These are phyloP conservation scores for Cocos nucifera DNA, from an alignment of 176 grass and related monocot species.

Conservation along the genomic window DNA sequence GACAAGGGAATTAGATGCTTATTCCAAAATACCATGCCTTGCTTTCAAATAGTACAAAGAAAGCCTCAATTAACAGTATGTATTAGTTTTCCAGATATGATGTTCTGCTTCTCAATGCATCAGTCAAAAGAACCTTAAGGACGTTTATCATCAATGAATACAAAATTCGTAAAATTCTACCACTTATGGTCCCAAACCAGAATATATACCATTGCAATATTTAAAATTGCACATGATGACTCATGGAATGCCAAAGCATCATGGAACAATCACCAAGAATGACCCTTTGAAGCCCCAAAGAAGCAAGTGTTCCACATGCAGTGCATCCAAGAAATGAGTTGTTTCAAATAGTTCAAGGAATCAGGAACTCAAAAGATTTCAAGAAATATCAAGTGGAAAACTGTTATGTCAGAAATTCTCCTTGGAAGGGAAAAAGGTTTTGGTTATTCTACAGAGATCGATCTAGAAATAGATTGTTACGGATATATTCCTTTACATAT, in stretches of 20 bases:
- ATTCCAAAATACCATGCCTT: conserved; percentile 42
- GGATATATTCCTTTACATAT: conserved; percentile 3
- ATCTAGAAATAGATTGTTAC: not conserved
- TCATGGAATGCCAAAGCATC: no score
- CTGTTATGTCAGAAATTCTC: not conserved
- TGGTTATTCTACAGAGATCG: not conserved
- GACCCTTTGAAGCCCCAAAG: not conserved
- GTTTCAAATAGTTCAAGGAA: not conserved
- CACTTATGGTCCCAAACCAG: not conserved
- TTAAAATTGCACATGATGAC: no score
- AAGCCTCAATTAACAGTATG: conserved; percentile 41
- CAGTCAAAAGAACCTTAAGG: conserved; percentile 10
- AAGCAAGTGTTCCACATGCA: not conserved
- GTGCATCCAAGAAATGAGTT: not conserved
- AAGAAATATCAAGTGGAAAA: not conserved
- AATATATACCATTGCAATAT: not conserved
- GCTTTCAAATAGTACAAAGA: conserved; percentile 54
- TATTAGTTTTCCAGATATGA: conserved; percentile 33
- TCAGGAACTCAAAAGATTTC: not conserved
- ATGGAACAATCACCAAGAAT: not conserved
- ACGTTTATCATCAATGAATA: conserved; percentile 18
- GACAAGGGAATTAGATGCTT: conserved; percentile 53
- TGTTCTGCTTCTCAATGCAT: conserved; percentile 25
- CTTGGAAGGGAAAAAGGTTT: not conserved
- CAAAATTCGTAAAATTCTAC: conserved; percentile 9